These are phyloP conservation scores for Jaltomata sinuosa DNA, from an alignment of 257 asterid species.

Conservation along the genomic window DNA sequence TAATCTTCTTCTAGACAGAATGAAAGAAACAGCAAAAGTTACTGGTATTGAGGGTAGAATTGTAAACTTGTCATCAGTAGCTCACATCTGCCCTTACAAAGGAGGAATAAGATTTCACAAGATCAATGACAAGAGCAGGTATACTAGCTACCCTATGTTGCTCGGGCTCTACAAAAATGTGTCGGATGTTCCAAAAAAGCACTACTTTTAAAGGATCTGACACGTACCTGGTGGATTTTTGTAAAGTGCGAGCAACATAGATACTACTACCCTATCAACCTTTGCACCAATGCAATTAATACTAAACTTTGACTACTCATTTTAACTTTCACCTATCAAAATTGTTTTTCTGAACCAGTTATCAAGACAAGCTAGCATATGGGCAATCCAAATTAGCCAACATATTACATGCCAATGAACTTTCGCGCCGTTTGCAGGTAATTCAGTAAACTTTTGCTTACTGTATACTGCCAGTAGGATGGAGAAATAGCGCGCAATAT, in stretches of 20 bases:
- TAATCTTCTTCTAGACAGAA: conserved; percentile 73
- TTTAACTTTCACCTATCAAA: neutral
- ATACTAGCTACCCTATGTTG: neutral
- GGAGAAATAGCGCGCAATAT: neutral
- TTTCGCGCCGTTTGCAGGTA: conserved; percentile 65
- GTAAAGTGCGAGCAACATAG: neutral
- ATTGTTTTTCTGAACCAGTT: conserved; percentile 27
- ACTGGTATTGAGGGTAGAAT: conserved; percentile 77
- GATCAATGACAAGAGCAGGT: conserved; percentile 57
- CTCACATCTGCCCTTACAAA: conserved; percentile 50
- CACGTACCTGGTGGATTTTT: neutral
- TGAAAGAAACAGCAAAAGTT: conserved; percentile 67
- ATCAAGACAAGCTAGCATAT: conserved; percentile 71
- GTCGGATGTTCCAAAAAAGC: neutral
- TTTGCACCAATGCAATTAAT: no score
- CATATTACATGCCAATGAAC: conserved; percentile 70
- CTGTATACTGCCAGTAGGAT: neutral
- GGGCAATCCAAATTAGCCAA: conserved; percentile 90
- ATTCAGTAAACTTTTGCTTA: neutral
- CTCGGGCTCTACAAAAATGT: neutral
- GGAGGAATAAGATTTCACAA: conserved; percentile 53
- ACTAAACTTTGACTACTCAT: neutral
- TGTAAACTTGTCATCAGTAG: conserved; percentile 69
- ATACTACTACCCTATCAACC: neutral
- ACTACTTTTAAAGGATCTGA: neutral